These are phyloP conservation scores for Biscutella laevigata DNA, from an alignment of 441 rosid species.

Conservation along the genomic window DNA sequence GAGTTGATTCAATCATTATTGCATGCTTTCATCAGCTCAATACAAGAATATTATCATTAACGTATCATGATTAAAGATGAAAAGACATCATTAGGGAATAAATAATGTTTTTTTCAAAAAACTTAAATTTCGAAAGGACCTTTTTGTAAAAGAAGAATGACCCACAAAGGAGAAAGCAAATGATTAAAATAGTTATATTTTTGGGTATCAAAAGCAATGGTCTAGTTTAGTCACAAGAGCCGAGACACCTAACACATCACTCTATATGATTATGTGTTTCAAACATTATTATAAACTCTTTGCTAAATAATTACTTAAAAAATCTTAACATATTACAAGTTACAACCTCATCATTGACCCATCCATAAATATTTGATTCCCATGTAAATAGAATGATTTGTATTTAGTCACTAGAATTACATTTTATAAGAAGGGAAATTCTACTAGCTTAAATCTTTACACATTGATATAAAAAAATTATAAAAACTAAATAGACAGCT, in stretches of 20 bases:
- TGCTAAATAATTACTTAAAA: slow-evolving; percentile 8
- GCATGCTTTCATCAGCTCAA: too few relatives aligned
- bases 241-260: slow-evolving; percentile 30
- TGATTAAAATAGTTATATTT: slow-evolving; percentile 13
- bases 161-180: slow-evolving; percentile 26
- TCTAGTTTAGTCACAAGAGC: slow-evolving; percentile 26
- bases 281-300: slow-evolving; percentile 11
- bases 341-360: slow-evolving; percentile 27
- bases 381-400: slow-evolving; percentile 14
- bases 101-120: slow-evolving; percentile 12
- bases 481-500: too few relatives aligned
- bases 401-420: too few relatives aligned
- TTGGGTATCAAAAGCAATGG: slow-evolving; percentile 23
- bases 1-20: slow-evolving; percentile 8
- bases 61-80: slow-evolving; percentile 26
- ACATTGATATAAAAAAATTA: too few relatives aligned
- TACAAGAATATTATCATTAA: too few relatives aligned
- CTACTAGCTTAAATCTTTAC: too few relatives aligned
- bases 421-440: too few relatives aligned
- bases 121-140: slow-evolving; percentile 17
- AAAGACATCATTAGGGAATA: slow-evolving; percentile 21
- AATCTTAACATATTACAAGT: slow-evolving; percentile 26
- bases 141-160: slow-evolving; percentile 25
- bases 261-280: slow-evolving; percentile 28
- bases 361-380: slow-evolving; percentile 20